Conservation (phyloP, 2,329 filamentous ascomycete genomes). For the Phialophora chinensis region DNA sequence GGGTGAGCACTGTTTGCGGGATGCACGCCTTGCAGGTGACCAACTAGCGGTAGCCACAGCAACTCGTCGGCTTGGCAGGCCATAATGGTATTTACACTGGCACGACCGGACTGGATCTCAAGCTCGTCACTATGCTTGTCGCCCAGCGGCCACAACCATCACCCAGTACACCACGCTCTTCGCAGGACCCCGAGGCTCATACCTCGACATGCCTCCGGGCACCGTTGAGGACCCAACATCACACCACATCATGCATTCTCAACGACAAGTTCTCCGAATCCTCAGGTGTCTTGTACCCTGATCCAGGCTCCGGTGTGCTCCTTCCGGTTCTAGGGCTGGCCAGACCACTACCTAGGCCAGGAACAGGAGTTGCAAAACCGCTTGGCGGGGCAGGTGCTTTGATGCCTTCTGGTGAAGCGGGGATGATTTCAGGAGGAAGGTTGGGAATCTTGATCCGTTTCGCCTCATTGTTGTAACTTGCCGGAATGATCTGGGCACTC, state of each 20-base stretch:
- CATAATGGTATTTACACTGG: neutral
- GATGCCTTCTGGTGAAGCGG: slow-evolving; percentile 79
- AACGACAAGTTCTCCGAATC: slow-evolving; percentile 37
- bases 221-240: slow-evolving; percentile 5
- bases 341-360: slow-evolving; percentile 46
- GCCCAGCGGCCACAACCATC: neutral
- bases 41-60: neutral
- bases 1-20: slow-evolving; percentile 60
- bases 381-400: slow-evolving; percentile 74
- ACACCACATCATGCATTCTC: slow-evolving; percentile 41
- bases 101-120: neutral
- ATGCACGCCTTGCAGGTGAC: neutral
- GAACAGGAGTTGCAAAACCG: slow-evolving; percentile 53
- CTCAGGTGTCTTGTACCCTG: slow-evolving; percentile 43
- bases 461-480: slow-evolving; percentile 95
- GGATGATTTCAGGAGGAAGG: slow-evolving; percentile 69
- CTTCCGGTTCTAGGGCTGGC: slow-evolving; percentile 45
- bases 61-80: slow-evolving; percentile 6
- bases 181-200: neutral
- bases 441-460: slow-evolving; percentile 85
- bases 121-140: neutral
- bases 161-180: neutral
- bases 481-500: slow-evolving; percentile 76
- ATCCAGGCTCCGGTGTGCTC: slow-evolving; percentile 52
- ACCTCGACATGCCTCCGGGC: neutral